Percentiles rank a stretch among this genome's conserved stretches.
Conservation (phyloP, 768 basidiomycete genomes). For the Tulasnella sp. region DNA sequence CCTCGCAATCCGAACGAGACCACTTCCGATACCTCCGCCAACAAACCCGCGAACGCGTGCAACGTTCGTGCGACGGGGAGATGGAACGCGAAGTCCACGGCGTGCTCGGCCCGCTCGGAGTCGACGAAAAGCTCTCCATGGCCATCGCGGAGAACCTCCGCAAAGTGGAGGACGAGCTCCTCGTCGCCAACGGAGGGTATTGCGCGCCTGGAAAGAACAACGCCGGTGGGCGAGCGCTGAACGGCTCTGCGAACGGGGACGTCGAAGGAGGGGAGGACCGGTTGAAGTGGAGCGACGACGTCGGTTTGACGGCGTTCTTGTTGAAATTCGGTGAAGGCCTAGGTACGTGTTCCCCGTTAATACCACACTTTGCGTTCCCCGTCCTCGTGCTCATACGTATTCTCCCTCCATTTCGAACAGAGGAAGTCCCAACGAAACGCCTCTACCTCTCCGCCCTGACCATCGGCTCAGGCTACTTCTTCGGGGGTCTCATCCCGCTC, state of each 20-base stretch:
- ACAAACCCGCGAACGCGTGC: constrained; percentile 69
- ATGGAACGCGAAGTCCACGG: constrained; percentile 91
- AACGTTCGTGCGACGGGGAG: constrained; percentile 82
- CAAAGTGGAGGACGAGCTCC: constrained; percentile 42
- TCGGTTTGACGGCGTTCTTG: constrained; percentile 87
- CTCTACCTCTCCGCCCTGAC: constrained; percentile 88
- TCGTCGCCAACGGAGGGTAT: constrained; percentile 15
- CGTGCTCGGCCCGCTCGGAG: constrained; percentile 79
- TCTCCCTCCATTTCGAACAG: constrained; percentile 32
- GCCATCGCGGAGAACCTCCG: constrained; percentile 67
- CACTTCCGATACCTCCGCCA: constrained; percentile 75
- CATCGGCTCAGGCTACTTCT: constrained; percentile 86
- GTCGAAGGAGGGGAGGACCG: constrained; percentile 37
- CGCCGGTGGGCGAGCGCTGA: constrained; percentile 10
- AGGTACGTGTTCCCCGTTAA: constrained; percentile 37
- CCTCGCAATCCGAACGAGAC: constrained; percentile 92
- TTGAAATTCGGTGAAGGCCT: constrained; percentile 93
- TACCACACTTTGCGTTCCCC: background rate
- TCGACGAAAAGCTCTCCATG: constrained; percentile 69
- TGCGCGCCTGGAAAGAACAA: background rate
- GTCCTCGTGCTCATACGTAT: background rate
- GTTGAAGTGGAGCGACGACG: constrained; percentile 57
- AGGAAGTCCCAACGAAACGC: constrained; percentile 77
- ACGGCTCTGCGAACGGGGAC: constrained; percentile 1
- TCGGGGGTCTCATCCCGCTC: constrained; percentile 89